A percentile compares a stretch with the other conserved stretches of the same genome.
phyloP scores from a whole-genome alignment of 192 early-diverging fungal genomes.

The Coemansia sp. region DNA sequence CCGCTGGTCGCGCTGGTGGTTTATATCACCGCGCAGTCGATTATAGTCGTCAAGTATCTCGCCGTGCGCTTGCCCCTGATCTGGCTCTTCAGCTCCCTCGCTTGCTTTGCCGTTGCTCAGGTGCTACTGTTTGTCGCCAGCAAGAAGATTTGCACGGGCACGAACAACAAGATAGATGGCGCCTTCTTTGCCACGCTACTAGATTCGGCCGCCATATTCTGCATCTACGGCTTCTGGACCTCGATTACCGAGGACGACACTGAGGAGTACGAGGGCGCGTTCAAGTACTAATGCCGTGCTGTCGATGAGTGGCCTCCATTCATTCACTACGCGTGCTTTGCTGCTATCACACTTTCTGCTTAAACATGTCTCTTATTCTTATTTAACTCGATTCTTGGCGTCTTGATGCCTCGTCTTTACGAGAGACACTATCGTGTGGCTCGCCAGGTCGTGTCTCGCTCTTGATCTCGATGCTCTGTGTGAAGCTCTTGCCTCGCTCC shows the following conservation, averaged over 20 bases:
- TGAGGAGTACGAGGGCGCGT: constrained; percentile 42
- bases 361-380: not conserved
- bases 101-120: constrained; percentile 52
- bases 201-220: constrained; percentile 46
- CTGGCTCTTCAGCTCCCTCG: constrained; percentile 43
- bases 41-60: constrained; percentile 51
- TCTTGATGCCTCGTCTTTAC: not conserved
- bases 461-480: not conserved
- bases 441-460: not conserved
- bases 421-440: not conserved
- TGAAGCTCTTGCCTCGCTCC: constrained; percentile 60
- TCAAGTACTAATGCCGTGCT: constrained; percentile 40
- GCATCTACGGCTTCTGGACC: constrained; percentile 61
- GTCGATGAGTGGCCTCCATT: not conserved
- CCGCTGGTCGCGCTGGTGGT: constrained; percentile 49
- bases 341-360: not conserved
- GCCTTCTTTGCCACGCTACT: constrained; percentile 59
- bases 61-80: constrained; percentile 50
- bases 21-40: constrained; percentile 37
- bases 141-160: constrained; percentile 57
- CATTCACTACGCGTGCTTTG: not conserved
- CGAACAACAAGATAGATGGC: constrained; percentile 52
- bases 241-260: constrained; percentile 60
- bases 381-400: too few relatives aligned
- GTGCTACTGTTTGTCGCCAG: constrained; percentile 53